phyloP scores from a whole-genome alignment of 1,139 yeast species.

The Taphrina communis region DNA sequence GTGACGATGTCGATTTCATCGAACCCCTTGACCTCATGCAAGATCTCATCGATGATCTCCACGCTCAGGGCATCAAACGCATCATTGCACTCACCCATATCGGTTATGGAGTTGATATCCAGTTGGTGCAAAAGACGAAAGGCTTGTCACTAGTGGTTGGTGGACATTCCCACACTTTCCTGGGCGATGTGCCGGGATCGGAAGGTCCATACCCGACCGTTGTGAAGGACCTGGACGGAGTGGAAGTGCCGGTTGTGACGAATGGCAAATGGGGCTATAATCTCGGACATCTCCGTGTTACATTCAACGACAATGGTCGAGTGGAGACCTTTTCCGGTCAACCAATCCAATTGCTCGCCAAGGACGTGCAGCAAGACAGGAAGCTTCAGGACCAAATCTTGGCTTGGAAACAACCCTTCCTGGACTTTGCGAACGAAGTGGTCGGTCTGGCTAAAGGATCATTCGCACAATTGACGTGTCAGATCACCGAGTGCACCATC shows the following conservation, averaged over 20 bases:
- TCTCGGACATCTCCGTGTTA: conserved; percentile 30
- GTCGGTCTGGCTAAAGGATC: conserved; percentile 35
- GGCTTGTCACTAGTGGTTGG: conserved; percentile 38
- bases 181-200: conserved; percentile 33
- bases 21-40: conserved; percentile 48
- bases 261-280: conserved; percentile 38
- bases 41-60: conserved; percentile 47
- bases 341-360: conserved; percentile 25
- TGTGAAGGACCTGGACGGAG: conserved; percentile 24
- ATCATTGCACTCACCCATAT: conserved; percentile 39
- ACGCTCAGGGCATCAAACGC: conserved; percentile 32
- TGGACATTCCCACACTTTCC: conserved; percentile 35
- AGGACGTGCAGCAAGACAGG: conserved; percentile 6
- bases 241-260: conserved; percentile 36
- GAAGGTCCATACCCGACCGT: conserved; percentile 39
- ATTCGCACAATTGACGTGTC: conserved; percentile 32
- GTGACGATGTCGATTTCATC: conserved; percentile 21
- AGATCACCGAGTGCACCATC: conserved; percentile 36
- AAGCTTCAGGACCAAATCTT: conserved; percentile 10
- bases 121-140: conserved; percentile 23
- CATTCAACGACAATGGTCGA: conserved; percentile 20
- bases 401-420: conserved; percentile 35
- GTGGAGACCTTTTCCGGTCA: conserved; percentile 31
- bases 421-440: conserved; percentile 28
- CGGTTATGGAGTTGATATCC: conserved; percentile 29